Conservation (phyloP, 495 filamentous ascomycete genomes). For the Aspergillus funiculosus region DNA sequence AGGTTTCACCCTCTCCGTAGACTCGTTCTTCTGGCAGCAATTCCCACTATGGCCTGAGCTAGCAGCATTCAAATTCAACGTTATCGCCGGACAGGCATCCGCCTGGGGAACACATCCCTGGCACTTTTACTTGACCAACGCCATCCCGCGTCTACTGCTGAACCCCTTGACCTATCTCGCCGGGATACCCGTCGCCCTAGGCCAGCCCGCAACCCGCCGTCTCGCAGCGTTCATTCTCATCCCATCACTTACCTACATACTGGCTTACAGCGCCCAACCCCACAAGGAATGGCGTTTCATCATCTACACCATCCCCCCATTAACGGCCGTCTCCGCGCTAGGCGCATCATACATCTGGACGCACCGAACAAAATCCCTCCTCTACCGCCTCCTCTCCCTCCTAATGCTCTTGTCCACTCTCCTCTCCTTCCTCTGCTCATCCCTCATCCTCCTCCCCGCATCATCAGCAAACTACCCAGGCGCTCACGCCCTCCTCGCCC, state of each 20-base stretch:
- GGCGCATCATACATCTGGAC: conserved; percentile 70
- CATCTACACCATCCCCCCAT: conserved; percentile 73
- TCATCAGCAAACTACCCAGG: conserved; percentile 87
- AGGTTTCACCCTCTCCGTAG: conserved; percentile 60
- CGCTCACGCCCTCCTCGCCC: conserved; percentile 58
- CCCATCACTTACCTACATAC: conserved; percentile 66
- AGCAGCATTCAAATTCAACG: conserved; percentile 86
- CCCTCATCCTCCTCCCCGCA: conserved; percentile 57
- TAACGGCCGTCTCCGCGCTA: conserved; percentile 73
- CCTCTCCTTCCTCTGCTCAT: conserved; percentile 52
- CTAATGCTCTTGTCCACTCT: conserved; percentile 52
- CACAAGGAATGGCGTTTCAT: conserved; percentile 98
- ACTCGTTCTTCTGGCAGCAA: conserved; percentile 88
- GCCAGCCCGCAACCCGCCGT: conserved; percentile 44
- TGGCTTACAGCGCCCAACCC: conserved; percentile 75
- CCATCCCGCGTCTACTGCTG: conserved; percentile 74
- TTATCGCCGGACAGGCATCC: conserved; percentile 59
- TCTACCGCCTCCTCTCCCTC: conserved; percentile 53
- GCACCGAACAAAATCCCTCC: conserved; percentile 51
- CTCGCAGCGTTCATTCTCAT: conserved; percentile 50
- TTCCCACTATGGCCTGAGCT: conserved; percentile 85
- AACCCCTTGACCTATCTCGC: conserved; percentile 63
- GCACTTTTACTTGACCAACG: conserved; percentile 78
- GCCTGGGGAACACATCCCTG: conserved; percentile 85
- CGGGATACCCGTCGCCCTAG: conserved; percentile 60